A percentile compares a stretch with the other conserved stretches of the same genome.
These are phyloP conservation scores for Dillenia suffruticosa DNA, from an alignment of 164 flowering plant species.

Conservation along the genomic window DNA sequence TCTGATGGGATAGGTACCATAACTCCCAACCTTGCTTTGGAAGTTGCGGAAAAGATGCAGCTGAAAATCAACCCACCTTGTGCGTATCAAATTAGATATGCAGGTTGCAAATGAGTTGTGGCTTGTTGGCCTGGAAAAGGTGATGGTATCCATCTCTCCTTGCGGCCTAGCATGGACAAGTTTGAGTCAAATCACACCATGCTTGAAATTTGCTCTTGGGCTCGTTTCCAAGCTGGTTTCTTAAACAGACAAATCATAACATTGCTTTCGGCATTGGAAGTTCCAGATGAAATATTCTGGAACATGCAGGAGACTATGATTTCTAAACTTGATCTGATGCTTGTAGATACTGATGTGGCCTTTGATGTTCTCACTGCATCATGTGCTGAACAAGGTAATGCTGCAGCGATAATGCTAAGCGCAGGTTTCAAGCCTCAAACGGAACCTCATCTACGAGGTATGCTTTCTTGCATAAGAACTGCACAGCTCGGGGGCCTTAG, in stretches of 20 bases:
- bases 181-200: slow-evolving; percentile 60
- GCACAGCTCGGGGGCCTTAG: slow-evolving; percentile 77
- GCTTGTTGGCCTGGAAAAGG: slow-evolving; percentile 76
- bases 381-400: slow-evolving; percentile 77
- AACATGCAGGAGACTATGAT: slow-evolving; percentile 78
- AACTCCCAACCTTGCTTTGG: slow-evolving; percentile 70
- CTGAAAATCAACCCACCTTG: slow-evolving; percentile 54
- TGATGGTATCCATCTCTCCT: slow-evolving; percentile 44
- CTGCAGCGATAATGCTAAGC: slow-evolving; percentile 84
- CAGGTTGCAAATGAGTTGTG: slow-evolving; percentile 92
- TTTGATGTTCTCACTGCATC: slow-evolving; percentile 74
- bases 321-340: slow-evolving; percentile 51
- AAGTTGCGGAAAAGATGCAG: slow-evolving; percentile 70
- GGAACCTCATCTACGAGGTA: slow-evolving; percentile 82
- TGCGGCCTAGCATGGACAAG: slow-evolving; percentile 86
- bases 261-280: slow-evolving; percentile 67
- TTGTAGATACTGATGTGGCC: slow-evolving; percentile 62
- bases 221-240: slow-evolving; percentile 92
- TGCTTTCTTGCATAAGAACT: slow-evolving; percentile 74
- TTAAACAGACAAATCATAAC: slow-evolving; percentile 82
- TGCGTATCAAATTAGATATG: slow-evolving; percentile 91
- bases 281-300: slow-evolving; percentile 65
- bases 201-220: slow-evolving; percentile 87
- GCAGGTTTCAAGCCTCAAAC: slow-evolving; percentile 79
- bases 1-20: slow-evolving; percentile 95